Evolutionary conservation across 441 rosid genomes (phyloP).

Genomic region (Adansonia grandidieri): DNA sequence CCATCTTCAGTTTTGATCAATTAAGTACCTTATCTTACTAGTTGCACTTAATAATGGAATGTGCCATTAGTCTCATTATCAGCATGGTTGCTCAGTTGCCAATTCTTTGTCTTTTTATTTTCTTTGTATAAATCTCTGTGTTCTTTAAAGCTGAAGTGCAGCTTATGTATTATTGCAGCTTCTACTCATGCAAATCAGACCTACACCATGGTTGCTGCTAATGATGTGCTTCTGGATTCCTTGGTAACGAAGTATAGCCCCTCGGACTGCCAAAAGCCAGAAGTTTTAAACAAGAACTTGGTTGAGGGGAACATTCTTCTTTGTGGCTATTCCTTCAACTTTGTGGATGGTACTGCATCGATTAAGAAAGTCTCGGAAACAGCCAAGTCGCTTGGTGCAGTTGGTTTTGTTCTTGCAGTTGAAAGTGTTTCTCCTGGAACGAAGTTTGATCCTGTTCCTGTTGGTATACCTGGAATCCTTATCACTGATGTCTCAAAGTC

Average conservation of each 20-base stretch:
- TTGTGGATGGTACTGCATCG: slow-evolving; percentile 91
- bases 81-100: not conserved
- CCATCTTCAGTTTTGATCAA: not conserved
- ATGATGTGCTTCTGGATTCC: slow-evolving; percentile 84
- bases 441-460: slow-evolving; percentile 94
- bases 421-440: slow-evolving; percentile 94
- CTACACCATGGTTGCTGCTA: slow-evolving; percentile 89
- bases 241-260: slow-evolving; percentile 74
- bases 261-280: slow-evolving; percentile 95
- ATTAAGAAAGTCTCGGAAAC: slow-evolving; percentile 92
- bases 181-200: slow-evolving; percentile 75
- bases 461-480: slow-evolving; percentile 82
- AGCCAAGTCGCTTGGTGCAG: slow-evolving; percentile 88
- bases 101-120: not conserved
- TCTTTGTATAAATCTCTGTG: slow-evolving; percentile 15
- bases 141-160: slow-evolving; percentile 25
- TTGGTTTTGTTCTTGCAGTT: slow-evolving; percentile 94
- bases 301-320: slow-evolving; percentile 88
- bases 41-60: not conserved
- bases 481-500: slow-evolving; percentile 79
- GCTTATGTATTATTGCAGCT: slow-evolving; percentile 60
- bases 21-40: not conserved
- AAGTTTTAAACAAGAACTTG: slow-evolving; percentile 77
- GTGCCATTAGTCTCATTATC: not conserved
- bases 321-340: slow-evolving; percentile 97